A percentile compares a stretch with the other conserved stretches of the same genome.
Evolutionary conservation across 805 yeast genomes (phyloP).

Genomic region (Teunomyces stri): DNA sequence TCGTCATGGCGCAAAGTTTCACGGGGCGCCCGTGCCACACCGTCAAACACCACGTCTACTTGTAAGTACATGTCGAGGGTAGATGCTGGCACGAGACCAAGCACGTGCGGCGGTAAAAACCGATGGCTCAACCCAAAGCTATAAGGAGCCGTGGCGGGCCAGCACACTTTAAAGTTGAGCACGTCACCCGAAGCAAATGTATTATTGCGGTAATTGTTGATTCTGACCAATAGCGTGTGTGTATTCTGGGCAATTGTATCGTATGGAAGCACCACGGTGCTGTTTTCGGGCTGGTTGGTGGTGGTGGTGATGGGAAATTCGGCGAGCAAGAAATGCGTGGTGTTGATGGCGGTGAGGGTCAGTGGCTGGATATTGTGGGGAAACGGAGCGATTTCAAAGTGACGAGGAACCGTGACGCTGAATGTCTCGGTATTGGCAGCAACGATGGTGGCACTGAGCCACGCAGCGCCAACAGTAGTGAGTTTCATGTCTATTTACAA

Average conservation of each 20-base stretch:
- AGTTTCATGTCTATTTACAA: neutral
- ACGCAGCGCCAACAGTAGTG: neutral
- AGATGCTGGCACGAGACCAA: neutral
- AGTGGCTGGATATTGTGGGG: constrained; percentile 12
- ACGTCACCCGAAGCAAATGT: constrained; percentile 25
- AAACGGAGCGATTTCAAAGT: constrained; percentile 31
- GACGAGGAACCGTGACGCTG: constrained; percentile 29
- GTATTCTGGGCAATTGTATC: constrained; percentile 7
- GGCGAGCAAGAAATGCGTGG: constrained; percentile 18
- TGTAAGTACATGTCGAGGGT: constrained; percentile 16
- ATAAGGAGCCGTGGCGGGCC: constrained; percentile 36
- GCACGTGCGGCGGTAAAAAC: constrained; percentile 17
- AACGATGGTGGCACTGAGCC: neutral
- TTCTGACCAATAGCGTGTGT: constrained; percentile 22
- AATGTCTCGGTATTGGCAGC: constrained; percentile 40
- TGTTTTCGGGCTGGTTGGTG: constrained; percentile 1
- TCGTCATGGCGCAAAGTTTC: constrained; percentile 9
- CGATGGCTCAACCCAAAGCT: constrained; percentile 21
- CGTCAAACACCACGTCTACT: constrained; percentile 21
- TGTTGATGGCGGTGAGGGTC: constrained; percentile 19
- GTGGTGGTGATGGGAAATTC: constrained; percentile 26
- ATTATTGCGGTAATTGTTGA: constrained; percentile 33
- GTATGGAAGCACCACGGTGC: constrained; percentile 1
- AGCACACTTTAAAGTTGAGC: constrained; percentile 30
- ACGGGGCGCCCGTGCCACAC: constrained; percentile 15